Evolutionary conservation across 306 rosid species (phyloP), one percentile per base, ranked within the genome.

Genomic region (Inga oerstediana): DNA sequence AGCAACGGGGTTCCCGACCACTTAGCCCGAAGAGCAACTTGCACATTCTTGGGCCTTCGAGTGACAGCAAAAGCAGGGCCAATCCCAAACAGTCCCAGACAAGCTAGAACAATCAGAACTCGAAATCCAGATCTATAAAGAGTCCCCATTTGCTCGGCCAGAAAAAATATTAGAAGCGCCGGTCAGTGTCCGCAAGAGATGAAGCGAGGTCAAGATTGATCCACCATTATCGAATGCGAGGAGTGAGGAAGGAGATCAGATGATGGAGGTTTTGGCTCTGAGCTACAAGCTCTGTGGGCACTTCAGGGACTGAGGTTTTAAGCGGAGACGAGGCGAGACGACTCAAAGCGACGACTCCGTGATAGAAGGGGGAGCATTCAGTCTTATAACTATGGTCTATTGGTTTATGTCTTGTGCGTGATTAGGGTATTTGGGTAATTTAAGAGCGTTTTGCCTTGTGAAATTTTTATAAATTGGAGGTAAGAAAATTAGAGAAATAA

Each of bases 1-100:
- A 96, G 97, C 72, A 96, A 75, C 72, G 99, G 93, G 65, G 98
- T 91, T 24, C 95, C 98, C 4, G 93, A 69, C 99, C 99, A 96
- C 76, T 92, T 94, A 54, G 97, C 91, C 80, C 86, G 92, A 83
- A 96, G 92, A 34, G 97, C 80, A 22, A 90, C 86, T 74, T 96
- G 94, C 30, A 96, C 97, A 79, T 96, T 96, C 83, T 96, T 96
- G 48, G 94, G 93, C 11, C 79, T 81, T 59, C 88, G 89, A 79
- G 59, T 76, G 73, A 83, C 80, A 35, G 94, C 85, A 72, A 68
- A 74, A 78, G 82, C 84, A 19, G 85, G 79, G 49, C 82, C 84
- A 39, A 88, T 81, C 64, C 82, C 84, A 16, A 70, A 82, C 15
- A 83, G 44, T 69, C 87, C 86, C 61, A 85, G 52, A 68, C 83